Conservation (phyloP, 257 asterid genomes). For the Paraleonurus japonicus region DNA sequence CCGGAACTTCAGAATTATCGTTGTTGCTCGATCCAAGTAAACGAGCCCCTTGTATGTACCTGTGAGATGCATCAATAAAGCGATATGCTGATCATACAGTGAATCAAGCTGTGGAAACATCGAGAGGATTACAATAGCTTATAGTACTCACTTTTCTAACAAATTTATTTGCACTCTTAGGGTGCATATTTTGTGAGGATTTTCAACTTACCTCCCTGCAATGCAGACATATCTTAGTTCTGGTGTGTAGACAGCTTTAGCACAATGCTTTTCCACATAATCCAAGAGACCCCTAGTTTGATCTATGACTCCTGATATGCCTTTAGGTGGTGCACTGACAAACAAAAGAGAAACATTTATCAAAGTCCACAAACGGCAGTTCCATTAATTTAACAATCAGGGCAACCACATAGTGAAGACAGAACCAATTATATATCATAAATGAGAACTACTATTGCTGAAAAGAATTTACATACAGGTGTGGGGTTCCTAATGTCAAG, state of each 20-base stretch:
- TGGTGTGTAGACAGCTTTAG: slow-evolving; percentile 78
- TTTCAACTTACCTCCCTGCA: slow-evolving; percentile 77
- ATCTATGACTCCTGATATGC: slow-evolving; percentile 84
- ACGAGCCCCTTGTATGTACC: slow-evolving; percentile 86
- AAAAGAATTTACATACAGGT: slow-evolving; percentile 50
- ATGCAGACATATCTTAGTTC: slow-evolving; percentile 85
- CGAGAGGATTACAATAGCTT: background rate
- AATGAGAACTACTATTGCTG: background rate
- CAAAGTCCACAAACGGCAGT: background rate
- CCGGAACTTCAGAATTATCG: slow-evolving; percentile 26
- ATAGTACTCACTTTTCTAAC: too few relatives aligned
- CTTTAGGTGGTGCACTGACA: slow-evolving; percentile 81
- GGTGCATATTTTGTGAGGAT: background rate
- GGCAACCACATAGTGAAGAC: background rate
- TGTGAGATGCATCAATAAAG: slow-evolving; percentile 27
- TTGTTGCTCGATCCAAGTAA: slow-evolving; percentile 43
- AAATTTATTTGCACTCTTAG: background rate
- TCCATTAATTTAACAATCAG: background rate
- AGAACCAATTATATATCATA: background rate
- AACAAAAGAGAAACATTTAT: slow-evolving; percentile 8
- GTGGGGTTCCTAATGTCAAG: slow-evolving; percentile 93
- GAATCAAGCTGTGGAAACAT: background rate
- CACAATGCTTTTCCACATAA: slow-evolving; percentile 75
- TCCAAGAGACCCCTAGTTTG: slow-evolving; percentile 94
- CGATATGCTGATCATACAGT: background rate